phyloP scores from a whole-genome alignment of 2,329 filamentous ascomycete genomes.

The Fulvia fulva region DNA sequence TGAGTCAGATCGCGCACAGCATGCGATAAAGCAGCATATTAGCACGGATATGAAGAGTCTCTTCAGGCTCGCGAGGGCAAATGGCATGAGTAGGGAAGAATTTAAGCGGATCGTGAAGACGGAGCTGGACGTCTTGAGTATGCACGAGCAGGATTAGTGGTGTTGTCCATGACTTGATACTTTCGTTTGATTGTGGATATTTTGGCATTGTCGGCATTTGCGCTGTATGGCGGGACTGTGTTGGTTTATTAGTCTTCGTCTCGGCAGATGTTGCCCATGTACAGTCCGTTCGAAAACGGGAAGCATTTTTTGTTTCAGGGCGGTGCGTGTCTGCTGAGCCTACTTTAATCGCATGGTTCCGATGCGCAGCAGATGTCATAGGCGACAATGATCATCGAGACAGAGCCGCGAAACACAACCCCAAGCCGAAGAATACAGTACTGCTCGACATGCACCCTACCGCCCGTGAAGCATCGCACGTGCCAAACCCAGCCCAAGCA shows the following conservation, averaged over 20 bases:
- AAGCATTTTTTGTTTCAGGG: background rate
- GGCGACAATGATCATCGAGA: no score
- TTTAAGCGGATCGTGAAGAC: constrained; percentile 69
- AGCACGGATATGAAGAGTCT: constrained; percentile 73
- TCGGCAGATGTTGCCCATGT: background rate
- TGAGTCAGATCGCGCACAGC: constrained; percentile 56
- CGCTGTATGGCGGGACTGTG: background rate
- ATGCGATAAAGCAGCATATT: constrained; percentile 74
- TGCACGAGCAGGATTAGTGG: constrained; percentile 60
- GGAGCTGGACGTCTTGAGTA: constrained; percentile 65
- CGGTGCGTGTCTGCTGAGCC: background rate
- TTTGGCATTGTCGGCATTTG: background rate
- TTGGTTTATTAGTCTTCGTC: background rate
- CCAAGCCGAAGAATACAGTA: no score
- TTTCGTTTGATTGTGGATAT: no score
- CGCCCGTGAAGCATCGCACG: no score
- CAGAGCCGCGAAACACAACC: no score
- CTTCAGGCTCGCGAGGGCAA: constrained; percentile 64
- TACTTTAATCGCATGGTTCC: background rate
- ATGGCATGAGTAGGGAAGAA: constrained; percentile 69
- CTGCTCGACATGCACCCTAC: no score
- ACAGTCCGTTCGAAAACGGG: background rate
- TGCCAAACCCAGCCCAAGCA: no score
- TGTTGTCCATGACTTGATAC: background rate
- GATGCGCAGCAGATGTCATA: no score